Evolutionary conservation across 805 yeast species (phyloP).

Genomic region (Saturnispora halmiae): DNA sequence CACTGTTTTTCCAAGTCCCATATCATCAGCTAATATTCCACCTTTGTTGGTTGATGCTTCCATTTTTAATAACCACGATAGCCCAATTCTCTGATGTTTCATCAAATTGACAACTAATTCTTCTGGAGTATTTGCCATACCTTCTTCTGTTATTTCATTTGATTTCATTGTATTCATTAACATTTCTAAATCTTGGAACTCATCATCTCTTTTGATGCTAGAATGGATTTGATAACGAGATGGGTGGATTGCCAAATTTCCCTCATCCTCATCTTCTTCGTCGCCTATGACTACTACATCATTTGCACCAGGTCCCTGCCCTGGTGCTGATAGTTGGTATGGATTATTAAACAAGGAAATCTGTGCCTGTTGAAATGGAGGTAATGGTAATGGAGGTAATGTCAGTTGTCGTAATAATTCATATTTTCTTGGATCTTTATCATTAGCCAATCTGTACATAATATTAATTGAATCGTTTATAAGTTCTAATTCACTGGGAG

Average conservation of each 20-base stretch:
- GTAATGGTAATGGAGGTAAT: constrained; percentile 4
- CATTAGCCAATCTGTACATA: constrained; percentile 9
- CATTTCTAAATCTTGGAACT: constrained; percentile 18
- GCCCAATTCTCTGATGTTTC: constrained; percentile 73
- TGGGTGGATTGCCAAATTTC: not conserved
- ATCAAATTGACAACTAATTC: constrained; percentile 39
- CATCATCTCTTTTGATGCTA: too few species aligned
- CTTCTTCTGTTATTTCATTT: constrained; percentile 40
- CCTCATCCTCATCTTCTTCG: constrained; percentile 9
- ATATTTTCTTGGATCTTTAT: not conserved
- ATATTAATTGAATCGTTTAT: constrained; percentile 10
- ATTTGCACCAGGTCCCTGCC: too few species aligned
- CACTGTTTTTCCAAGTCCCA: constrained; percentile 75
- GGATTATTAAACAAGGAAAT: constrained; percentile 1
- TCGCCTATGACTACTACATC: not conserved
- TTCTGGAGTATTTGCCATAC: constrained; percentile 56
- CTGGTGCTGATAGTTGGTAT: too few species aligned
- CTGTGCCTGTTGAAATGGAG: constrained; percentile 7
- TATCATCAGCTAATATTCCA: constrained; percentile 71
- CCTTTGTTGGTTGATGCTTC: constrained; percentile 56
- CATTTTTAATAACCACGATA: constrained; percentile 68
- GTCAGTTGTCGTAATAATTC: constrained; percentile 7
- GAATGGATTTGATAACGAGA: too few species aligned
- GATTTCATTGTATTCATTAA: constrained; percentile 37
- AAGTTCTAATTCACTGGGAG: constrained; percentile 4